These are phyloP conservation scores for Ceratocystis alfenasii DNA, from an alignment of 2,329 filamentous ascomycete genomes.

Conservation along the genomic window DNA sequence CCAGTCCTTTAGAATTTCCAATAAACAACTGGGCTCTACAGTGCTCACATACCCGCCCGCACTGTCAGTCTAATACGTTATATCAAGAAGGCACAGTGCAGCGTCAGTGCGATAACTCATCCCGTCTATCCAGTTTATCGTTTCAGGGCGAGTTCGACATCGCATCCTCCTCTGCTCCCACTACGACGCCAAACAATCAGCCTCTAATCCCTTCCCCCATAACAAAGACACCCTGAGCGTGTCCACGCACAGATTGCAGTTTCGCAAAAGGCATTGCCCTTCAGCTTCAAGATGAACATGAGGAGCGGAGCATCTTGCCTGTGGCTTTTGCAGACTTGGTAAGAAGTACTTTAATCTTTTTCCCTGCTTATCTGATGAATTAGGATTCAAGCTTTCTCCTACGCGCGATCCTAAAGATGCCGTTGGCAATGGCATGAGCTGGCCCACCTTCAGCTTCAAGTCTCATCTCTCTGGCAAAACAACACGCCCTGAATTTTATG, in stretches of 20 bases:
- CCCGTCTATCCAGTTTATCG: neutral
- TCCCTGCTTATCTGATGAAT: neutral
- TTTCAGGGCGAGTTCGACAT: slow-evolving; percentile 2
- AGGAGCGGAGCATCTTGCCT: neutral
- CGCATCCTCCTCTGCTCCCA: slow-evolving; percentile 4
- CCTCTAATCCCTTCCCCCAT: neutral
- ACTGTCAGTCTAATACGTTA: neutral
- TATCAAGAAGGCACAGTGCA: neutral
- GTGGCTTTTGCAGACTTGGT: neutral
- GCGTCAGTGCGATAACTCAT: neutral
- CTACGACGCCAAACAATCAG: slow-evolving; percentile 9
- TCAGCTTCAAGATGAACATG: neutral
- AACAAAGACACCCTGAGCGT: neutral
- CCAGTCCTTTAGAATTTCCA: neutral
- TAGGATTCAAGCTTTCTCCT: neutral
- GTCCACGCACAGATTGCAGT: neutral
- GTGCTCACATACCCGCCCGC: neutral
- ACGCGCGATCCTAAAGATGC: neutral
- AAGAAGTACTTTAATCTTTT: neutral
- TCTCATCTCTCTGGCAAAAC: slow-evolving; percentile 7
- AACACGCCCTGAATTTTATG: neutral
- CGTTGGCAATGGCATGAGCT: neutral
- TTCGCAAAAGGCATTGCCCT: neutral
- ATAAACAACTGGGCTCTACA: neutral
- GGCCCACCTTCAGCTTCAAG: neutral